These are phyloP conservation scores for Sordariomycetes sp. DNA, from an alignment of 2,329 filamentous ascomycete genomes.

Conservation along the genomic window DNA sequence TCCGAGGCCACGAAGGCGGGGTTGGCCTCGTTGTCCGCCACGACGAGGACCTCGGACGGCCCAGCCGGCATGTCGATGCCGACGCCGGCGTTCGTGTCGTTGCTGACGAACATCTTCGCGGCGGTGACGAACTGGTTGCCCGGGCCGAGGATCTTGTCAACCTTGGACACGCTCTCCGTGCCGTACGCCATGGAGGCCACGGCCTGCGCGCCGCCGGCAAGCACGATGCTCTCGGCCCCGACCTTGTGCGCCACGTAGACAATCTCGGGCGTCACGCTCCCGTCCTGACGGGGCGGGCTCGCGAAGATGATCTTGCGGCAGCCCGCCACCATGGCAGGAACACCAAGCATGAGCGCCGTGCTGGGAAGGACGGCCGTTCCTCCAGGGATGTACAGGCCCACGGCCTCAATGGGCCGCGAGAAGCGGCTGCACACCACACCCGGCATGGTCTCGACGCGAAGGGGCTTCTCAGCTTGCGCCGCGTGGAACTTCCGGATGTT, in stretches of 20 bases:
- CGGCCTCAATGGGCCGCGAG: conserved; percentile 80
- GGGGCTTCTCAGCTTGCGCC: conserved; percentile 74
- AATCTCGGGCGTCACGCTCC: conserved; percentile 88
- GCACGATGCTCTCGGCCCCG: conserved; percentile 87
- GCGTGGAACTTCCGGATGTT: conserved; percentile 93
- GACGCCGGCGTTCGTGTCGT: conserved; percentile 90
- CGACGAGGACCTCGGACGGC: conserved; percentile 90
- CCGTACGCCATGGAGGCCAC: conserved; percentile 96
- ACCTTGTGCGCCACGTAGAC: conserved; percentile 97
- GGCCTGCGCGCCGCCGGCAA: conserved; percentile 91
- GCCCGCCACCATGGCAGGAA: conserved; percentile 93
- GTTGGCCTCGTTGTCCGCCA: conserved; percentile 80
- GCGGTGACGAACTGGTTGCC: conserved; percentile 98
- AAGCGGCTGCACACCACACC: conserved; percentile 93
- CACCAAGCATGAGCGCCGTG: conserved; percentile 94
- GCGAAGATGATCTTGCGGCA: conserved; percentile 93
- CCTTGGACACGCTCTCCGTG: conserved; percentile 86
- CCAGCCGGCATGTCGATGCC: conserved; percentile 98
- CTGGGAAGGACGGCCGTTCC: conserved; percentile 96
- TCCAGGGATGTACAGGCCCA: conserved; percentile 93
- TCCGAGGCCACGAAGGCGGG: conserved; percentile 94
- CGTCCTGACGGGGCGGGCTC: conserved; percentile 80
- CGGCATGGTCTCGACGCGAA: conserved; percentile 94
- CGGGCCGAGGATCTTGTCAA: conserved; percentile 96
- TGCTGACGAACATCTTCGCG: conserved; percentile 96